A percentile compares a stretch with the other conserved stretches of the same genome.
Evolutionary conservation across 2,329 filamentous ascomycete species (phyloP).

Genomic region (Pseudogymnoascus sp.): DNA sequence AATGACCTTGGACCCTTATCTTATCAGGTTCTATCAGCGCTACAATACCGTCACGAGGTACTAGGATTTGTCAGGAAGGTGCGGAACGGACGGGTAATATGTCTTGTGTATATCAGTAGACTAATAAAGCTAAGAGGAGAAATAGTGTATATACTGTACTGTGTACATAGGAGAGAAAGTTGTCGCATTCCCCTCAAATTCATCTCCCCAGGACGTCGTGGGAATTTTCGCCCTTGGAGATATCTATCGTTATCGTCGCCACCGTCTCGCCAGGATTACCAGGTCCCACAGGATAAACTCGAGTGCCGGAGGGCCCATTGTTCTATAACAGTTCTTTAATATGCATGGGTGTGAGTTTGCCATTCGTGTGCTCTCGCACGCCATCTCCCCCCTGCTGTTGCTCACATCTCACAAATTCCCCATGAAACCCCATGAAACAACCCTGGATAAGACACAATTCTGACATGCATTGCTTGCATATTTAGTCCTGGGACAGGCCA

Average conservation of each 20-base stretch:
- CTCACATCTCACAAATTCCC: neutral
- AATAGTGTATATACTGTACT: neutral
- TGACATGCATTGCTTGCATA: neutral
- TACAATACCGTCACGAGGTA: neutral
- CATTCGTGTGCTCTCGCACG: neutral
- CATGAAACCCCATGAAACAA: neutral
- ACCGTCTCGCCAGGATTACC: neutral
- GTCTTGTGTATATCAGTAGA: neutral
- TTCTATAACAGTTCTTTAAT: neutral
- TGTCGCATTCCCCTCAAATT: neutral
- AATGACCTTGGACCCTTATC: neutral
- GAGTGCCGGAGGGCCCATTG: neutral
- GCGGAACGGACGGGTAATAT: neutral
- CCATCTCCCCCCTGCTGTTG: neutral
- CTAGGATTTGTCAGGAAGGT: neutral
- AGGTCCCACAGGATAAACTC: neutral
- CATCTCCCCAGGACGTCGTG: neutral
- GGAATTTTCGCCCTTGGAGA: neutral
- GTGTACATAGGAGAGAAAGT: neutral
- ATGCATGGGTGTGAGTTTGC: conserved; percentile 9
- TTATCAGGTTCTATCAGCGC: neutral
- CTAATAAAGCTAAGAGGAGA: neutral
- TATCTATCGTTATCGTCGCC: neutral
- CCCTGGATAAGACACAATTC: neutral
- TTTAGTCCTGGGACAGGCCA: neutral